These are phyloP conservation scores for Leccinum longicurvipes DNA, from an alignment of 768 basidiomycete genomes.

Conservation along the genomic window DNA sequence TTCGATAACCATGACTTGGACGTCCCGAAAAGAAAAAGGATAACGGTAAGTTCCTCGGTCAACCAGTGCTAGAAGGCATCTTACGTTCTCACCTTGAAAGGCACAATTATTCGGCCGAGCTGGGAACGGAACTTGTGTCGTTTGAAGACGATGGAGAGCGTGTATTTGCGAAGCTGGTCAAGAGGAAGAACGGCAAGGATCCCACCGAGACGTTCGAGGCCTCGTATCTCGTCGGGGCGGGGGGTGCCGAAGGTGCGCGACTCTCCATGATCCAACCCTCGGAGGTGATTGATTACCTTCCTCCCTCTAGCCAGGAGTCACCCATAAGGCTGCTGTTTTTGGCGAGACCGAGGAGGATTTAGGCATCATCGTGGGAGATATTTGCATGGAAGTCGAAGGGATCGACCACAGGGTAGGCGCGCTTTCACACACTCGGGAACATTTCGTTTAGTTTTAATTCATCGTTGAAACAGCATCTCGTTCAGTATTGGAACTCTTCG, in stretches of 20 bases:
- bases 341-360: conserved; percentile 36
- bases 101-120: conserved; percentile 34
- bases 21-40: background rate
- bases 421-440: no score
- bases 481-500: conserved; percentile 23
- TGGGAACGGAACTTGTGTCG: conserved; percentile 42
- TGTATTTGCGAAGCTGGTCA: conserved; percentile 36
- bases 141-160: conserved; percentile 37
- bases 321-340: conserved; percentile 40
- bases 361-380: conserved; percentile 34
- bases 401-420: conserved; percentile 24
- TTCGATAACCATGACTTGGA: background rate
- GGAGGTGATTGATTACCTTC: background rate
- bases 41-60: conserved; percentile 18
- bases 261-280: background rate
- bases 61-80: conserved; percentile 28
- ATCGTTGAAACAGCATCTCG: background rate
- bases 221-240: conserved; percentile 39
- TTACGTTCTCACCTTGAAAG: conserved; percentile 17
- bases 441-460: no score
- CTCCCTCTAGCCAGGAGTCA: conserved; percentile 22
- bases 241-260: conserved; percentile 34
- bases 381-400: conserved; percentile 29
- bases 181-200: conserved; percentile 22
- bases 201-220: conserved; percentile 23